phyloP scores from a whole-genome alignment of 257 asterid species.

The Przewalskia tangutica region DNA sequence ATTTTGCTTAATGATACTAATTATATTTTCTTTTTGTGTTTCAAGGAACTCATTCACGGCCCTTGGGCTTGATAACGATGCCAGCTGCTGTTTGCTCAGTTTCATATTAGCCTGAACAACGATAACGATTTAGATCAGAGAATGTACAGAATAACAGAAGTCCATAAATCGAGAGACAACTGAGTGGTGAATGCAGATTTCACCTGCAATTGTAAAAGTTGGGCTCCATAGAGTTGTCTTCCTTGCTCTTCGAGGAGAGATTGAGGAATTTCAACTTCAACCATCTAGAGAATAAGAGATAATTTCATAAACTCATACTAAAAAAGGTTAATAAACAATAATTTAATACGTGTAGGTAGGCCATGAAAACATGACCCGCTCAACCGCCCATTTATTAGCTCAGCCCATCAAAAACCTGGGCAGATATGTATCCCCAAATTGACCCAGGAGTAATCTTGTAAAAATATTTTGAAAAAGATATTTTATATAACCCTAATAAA shows the following conservation, averaged over 20 bases:
- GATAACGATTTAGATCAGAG: constrained; percentile 5
- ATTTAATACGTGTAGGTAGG: background rate
- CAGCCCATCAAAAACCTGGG: no score
- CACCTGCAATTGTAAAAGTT: constrained; percentile 89
- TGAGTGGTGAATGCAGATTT: background rate
- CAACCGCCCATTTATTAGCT: no score
- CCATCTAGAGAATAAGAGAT: constrained; percentile 40
- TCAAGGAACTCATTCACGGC: constrained; percentile 73
- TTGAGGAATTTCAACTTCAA: constrained; percentile 80
- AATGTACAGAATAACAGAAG: background rate
- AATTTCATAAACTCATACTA: background rate
- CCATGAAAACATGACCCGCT: no score
- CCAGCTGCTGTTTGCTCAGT: constrained; percentile 71
- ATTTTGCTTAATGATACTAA: constrained; percentile 69
- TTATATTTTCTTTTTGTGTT: constrained; percentile 63
- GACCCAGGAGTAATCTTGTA: no score
- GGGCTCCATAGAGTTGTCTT: constrained; percentile 91
- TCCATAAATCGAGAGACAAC: background rate
- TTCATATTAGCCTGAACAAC: constrained; percentile 62
- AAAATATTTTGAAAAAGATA: no score
- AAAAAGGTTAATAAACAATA: background rate
- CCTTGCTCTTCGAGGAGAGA: constrained; percentile 96
- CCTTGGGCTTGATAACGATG: constrained; percentile 75
- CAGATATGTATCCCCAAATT: no score
- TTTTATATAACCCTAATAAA: no score